Conservation (phyloP, 2,329 filamentous ascomycete species). For the Mariannaea sp. region DNA sequence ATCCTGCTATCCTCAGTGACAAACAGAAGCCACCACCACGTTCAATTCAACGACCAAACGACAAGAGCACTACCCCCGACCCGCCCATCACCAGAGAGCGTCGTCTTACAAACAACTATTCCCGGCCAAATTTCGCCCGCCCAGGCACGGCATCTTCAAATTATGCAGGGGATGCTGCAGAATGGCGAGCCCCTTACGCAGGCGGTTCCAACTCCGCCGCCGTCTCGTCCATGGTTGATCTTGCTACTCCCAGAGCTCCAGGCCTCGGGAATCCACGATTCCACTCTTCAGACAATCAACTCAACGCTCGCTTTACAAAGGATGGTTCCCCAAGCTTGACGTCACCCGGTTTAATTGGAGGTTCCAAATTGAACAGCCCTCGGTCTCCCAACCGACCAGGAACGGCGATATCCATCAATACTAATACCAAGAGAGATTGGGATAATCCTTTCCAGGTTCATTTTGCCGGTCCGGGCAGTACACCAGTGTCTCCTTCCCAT, state of each 20-base stretch:
- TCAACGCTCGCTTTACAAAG: slow-evolving; percentile 45
- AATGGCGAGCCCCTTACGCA: slow-evolving; percentile 43
- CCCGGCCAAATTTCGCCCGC: slow-evolving; percentile 45
- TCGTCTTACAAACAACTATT: slow-evolving; percentile 44
- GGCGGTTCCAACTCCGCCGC: slow-evolving; percentile 40
- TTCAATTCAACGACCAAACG: slow-evolving; percentile 19
- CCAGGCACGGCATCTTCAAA: slow-evolving; percentile 49
- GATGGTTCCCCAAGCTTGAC: slow-evolving; percentile 44
- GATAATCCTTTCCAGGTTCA: slow-evolving; percentile 56
- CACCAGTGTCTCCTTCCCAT: slow-evolving; percentile 32
- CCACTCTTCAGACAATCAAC: slow-evolving; percentile 47
- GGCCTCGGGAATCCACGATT: slow-evolving; percentile 36
- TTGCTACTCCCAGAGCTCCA: slow-evolving; percentile 41
- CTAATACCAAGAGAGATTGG: slow-evolving; percentile 50
- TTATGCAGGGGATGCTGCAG: slow-evolving; percentile 21
- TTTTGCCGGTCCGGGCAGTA: slow-evolving; percentile 40
- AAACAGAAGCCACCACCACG: slow-evolving; percentile 27
- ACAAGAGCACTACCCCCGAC: slow-evolving; percentile 6
- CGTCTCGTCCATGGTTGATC: slow-evolving; percentile 53
- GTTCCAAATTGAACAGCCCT: slow-evolving; percentile 31
- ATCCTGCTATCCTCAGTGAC: slow-evolving; percentile 29
- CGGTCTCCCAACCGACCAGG: slow-evolving; percentile 41
- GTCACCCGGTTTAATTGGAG: slow-evolving; percentile 40
- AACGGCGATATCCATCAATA: slow-evolving; percentile 42
- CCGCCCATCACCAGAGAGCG: slow-evolving; percentile 32